Conservation (phyloP, 73 alveolate species). For the Paramecium tetraurelia region DNA sequence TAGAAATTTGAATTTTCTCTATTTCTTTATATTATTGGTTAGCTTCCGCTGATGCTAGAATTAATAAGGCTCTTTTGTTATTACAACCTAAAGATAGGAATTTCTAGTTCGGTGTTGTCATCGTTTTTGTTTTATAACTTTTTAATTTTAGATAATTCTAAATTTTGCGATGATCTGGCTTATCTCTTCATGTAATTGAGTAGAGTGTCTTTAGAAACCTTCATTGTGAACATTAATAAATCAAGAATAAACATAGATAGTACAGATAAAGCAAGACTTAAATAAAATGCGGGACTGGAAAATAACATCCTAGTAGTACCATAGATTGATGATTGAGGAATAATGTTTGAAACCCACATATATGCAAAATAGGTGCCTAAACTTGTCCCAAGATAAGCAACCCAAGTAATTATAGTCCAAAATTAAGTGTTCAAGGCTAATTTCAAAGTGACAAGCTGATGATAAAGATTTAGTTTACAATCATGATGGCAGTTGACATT, state of each 20-base stretch:
- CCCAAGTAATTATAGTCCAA: conserved; percentile 60
- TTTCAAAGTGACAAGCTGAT: conserved; percentile 54
- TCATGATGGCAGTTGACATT: conserved; percentile 50
- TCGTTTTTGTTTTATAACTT: not conserved
- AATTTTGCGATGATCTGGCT: not conserved
- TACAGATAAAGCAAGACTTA: not conserved
- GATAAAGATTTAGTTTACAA: not conserved
- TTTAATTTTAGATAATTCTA: not conserved
- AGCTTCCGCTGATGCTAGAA: not conserved
- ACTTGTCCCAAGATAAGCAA: conserved; percentile 4
- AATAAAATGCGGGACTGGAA: conserved; percentile 21
- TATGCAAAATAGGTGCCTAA: conserved; percentile 38
- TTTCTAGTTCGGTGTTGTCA: not conserved
- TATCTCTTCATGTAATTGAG: conserved; percentile 4
- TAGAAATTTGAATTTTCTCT: not conserved
- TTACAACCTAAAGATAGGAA: not conserved
- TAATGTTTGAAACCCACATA: not conserved
- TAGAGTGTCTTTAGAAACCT: not conserved
- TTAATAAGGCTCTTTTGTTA: not conserved
- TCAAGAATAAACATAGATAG: conserved; percentile 28
- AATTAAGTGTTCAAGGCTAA: conserved; percentile 45
- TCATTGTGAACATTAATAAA: conserved; percentile 7
- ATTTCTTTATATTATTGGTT: not conserved
- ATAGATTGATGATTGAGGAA: conserved; percentile 21
- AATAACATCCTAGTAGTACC: conserved; percentile 8